A percentile compares a stretch with the other conserved stretches of the same genome.
phyloP scores from a whole-genome alignment of 73 alveolate species.

The Paramecium sexaurelia region DNA sequence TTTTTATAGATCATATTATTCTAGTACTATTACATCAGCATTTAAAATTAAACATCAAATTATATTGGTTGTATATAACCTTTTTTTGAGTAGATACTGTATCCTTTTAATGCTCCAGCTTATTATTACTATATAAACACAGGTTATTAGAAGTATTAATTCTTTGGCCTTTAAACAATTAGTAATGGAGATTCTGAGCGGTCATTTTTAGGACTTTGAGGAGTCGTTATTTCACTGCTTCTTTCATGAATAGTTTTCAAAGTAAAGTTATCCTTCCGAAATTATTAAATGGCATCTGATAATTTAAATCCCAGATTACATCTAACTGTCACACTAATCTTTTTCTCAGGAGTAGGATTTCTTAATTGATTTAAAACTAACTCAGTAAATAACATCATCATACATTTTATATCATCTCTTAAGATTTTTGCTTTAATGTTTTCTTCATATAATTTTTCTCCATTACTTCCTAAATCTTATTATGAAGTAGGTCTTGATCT shows the following conservation, averaged over 20 bases:
- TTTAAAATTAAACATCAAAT: not conserved
- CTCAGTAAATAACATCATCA: not conserved
- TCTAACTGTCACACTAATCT: not conserved
- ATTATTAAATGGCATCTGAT: not conserved
- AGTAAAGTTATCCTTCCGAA: not conserved
- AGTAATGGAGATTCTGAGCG: not conserved
- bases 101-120: constrained; percentile 9
- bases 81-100: constrained; percentile 18
- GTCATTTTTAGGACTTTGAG: not conserved
- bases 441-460: not conserved
- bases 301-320: not conserved
- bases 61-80: not conserved
- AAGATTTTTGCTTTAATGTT: not conserved
- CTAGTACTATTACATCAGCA: not conserved
- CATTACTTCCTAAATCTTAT: not conserved
- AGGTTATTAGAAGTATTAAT: not conserved
- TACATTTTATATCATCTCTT: constrained; percentile 27
- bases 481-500: not conserved
- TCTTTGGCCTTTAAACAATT: not conserved
- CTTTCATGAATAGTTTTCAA: constrained; percentile 19
- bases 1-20: constrained; percentile 3
- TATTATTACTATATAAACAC: not conserved
- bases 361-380: not conserved
- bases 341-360: not conserved
- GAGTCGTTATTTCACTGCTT: constrained; percentile 12